Conservation (phyloP, 306 rosid genomes). For the Nissolia schottii region DNA sequence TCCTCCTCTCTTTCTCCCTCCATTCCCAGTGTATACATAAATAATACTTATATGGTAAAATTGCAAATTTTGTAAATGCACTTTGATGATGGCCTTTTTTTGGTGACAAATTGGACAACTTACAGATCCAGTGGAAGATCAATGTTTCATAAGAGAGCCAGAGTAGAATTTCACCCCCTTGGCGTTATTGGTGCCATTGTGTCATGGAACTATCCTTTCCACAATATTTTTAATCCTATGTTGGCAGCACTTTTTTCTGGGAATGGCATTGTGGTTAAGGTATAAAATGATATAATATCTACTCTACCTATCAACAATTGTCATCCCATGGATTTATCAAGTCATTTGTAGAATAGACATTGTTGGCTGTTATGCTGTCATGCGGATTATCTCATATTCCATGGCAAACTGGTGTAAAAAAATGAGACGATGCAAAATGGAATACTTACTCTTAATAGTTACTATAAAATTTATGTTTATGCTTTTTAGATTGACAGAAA, state of each 20-base stretch:
- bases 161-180: conserved; percentile 86
- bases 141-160: conserved; percentile 77
- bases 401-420: neutral
- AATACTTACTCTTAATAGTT: neutral
- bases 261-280: conserved; percentile 86
- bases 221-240: conserved; percentile 89
- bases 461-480: conserved; percentile 1
- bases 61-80: conserved; percentile 2
- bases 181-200: conserved; percentile 95
- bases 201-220: conserved; percentile 95
- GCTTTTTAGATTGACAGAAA: conserved; percentile 27
- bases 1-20: no score
- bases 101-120: conserved; percentile 1
- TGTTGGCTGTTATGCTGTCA: conserved; percentile 19
- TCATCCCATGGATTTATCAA: conserved; percentile 13
- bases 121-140: conserved; percentile 78
- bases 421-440: conserved; percentile 9
- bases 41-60: neutral
- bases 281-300: conserved; percentile 24
- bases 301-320: conserved; percentile 4
- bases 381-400: conserved; percentile 7
- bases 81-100: conserved; percentile 8
- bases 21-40: neutral
- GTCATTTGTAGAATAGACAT: neutral
- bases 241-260: conserved; percentile 92